These are phyloP conservation scores for Teratosphaeriaceae sp. DNA, from an alignment of 2,329 filamentous ascomycete genomes.

Conservation along the genomic window DNA sequence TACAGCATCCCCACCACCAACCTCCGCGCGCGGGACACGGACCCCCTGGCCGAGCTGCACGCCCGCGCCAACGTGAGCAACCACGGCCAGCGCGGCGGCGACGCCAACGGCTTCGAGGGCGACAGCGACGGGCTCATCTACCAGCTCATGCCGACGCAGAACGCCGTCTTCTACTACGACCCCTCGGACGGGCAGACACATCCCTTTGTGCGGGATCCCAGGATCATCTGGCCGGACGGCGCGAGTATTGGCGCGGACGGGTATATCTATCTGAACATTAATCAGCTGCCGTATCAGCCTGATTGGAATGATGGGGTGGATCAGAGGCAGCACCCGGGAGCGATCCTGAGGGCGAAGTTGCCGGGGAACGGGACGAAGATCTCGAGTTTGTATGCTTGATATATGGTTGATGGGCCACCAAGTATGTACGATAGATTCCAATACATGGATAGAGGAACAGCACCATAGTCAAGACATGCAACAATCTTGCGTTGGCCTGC, in stretches of 20 bases:
- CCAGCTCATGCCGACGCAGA: constrained; percentile 41
- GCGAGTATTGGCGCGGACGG: constrained; percentile 37
- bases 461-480: too few species aligned
- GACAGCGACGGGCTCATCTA: constrained; percentile 40
- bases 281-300: constrained; percentile 44
- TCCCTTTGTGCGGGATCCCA: constrained; percentile 36
- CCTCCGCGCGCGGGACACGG: constrained; percentile 24
- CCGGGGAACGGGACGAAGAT: constrained; percentile 37
- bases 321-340: constrained; percentile 35
- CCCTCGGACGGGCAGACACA: constrained; percentile 31
- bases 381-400: constrained; percentile 18
- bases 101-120: constrained; percentile 41
- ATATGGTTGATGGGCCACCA: too few species aligned
- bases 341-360: constrained; percentile 40
- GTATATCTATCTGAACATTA: constrained; percentile 45
- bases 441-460: too few species aligned
- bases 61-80: constrained; percentile 42
- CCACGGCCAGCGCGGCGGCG: constrained; percentile 40
- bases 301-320: constrained; percentile 44
- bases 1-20: constrained; percentile 27
- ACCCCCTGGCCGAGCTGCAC: constrained; percentile 32
- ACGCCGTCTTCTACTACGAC: constrained; percentile 42
- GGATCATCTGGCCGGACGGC: constrained; percentile 41
- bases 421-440: too few species aligned
- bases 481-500: too few species aligned